Evolutionary conservation across 164 flowering plant genomes (phyloP).

Genomic region (Berberis vulgaris): DNA sequence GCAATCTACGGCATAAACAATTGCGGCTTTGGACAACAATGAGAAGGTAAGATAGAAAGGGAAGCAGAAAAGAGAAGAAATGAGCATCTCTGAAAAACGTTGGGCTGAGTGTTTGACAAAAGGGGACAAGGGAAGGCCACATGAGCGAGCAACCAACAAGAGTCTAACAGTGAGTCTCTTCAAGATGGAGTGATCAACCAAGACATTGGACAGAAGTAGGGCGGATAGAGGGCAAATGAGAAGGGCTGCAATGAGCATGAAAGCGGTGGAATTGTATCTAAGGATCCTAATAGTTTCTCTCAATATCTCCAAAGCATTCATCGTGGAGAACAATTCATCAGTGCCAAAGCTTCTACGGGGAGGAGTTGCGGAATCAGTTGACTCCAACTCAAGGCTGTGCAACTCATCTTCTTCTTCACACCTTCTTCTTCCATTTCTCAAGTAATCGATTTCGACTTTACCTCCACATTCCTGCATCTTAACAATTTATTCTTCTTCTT

Average conservation of each 20-base stretch:
- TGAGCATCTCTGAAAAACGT: slow-evolving; percentile 50
- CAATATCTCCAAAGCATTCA: neutral
- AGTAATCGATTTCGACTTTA: too few species aligned
- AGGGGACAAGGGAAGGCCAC: slow-evolving; percentile 69
- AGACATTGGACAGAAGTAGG: neutral
- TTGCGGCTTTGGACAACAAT: slow-evolving; percentile 68
- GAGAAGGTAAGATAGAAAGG: slow-evolving; percentile 64
- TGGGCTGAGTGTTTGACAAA: slow-evolving; percentile 55
- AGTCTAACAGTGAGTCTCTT: slow-evolving; percentile 48
- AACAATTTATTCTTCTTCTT: too few species aligned
- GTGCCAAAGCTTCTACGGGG: neutral
- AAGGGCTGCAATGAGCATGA: neutral
- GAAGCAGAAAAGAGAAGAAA: slow-evolving; percentile 58
- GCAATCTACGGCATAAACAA: slow-evolving; percentile 78
- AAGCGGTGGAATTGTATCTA: neutral
- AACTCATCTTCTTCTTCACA: too few species aligned
- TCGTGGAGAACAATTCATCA: neutral
- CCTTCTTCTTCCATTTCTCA: too few species aligned
- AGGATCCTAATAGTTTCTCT: neutral
- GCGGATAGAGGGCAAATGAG: neutral
- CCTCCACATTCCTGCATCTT: too few species aligned
- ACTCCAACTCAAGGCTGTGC: too few species aligned
- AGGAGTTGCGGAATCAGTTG: too few species aligned
- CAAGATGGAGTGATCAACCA: slow-evolving; percentile 59
- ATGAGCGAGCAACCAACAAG: slow-evolving; percentile 47